Conservation (phyloP, 805 yeast genomes). For the Metschnikowia kofuensis region DNA sequence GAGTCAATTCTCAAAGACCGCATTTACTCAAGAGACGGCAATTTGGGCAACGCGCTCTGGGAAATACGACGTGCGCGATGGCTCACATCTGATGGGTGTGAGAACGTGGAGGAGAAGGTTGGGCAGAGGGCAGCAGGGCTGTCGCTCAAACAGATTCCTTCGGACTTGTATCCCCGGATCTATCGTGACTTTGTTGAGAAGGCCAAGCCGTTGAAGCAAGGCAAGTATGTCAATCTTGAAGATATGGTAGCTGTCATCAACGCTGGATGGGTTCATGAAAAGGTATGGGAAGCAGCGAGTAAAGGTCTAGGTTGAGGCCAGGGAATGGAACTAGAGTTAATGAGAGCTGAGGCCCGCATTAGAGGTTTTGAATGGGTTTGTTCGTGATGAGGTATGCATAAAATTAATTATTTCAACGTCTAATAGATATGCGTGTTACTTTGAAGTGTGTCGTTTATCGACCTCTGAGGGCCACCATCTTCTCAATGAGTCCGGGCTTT, state of each 20-base stretch:
- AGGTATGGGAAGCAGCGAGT: slow-evolving; percentile 64
- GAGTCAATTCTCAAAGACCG: not conserved
- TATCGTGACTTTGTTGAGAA: slow-evolving; percentile 70
- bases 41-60: slow-evolving; percentile 66
- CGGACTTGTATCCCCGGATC: slow-evolving; percentile 55
- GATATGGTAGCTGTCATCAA: slow-evolving; percentile 72
- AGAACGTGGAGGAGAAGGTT: slow-evolving; percentile 15
- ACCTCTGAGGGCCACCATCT: no score
- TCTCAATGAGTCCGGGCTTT: no score
- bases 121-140: slow-evolving; percentile 13
- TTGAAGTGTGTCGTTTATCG: no score
- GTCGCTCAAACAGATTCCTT: slow-evolving; percentile 37
- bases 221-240: slow-evolving; percentile 62
- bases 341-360: no score
- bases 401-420: no score
- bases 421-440: no score
- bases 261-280: slow-evolving; percentile 81
- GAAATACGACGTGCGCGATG: slow-evolving; percentile 64
- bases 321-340: not conserved
- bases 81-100: slow-evolving; percentile 44
- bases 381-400: no score
- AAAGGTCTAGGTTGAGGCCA: slow-evolving; percentile 21
- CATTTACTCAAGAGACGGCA: slow-evolving; percentile 6
- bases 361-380: no score
- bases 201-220: slow-evolving; percentile 58